Evolutionary conservation across 208 protist genomes (phyloP).

Genomic region (Trichomonas tenax): DNA sequence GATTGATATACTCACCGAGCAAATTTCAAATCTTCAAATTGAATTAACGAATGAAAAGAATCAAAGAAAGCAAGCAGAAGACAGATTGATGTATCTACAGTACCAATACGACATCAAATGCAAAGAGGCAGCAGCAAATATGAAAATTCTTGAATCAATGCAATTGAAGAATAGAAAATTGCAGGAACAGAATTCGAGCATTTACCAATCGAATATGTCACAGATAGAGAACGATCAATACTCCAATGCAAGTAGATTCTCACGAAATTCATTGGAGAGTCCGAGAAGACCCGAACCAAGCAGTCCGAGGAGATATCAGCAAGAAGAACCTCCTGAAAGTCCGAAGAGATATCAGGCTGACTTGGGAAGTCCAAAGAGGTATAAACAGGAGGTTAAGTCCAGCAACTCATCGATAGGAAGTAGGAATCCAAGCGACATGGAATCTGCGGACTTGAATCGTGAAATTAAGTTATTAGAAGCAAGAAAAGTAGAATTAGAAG

Average conservation of each 20-base stretch:
- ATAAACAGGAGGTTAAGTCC: not conserved
- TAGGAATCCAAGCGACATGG: not conserved
- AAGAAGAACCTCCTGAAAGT: no score
- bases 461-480: not conserved
- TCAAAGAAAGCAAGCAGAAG: not conserved
- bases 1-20: not conserved
- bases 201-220: not conserved
- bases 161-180: not conserved
- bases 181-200: not conserved
- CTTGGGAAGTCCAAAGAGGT: not conserved
- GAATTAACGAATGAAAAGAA: not conserved
- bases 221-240: not conserved
- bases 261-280: no score
- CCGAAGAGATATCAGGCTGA: not conserved
- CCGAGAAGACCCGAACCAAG: not conserved
- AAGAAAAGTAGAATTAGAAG: not conserved
- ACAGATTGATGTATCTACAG: not conserved
- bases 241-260: not conserved
- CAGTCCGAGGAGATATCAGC: not conserved
- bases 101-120: not conserved
- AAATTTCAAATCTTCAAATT: not conserved
- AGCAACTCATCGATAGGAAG: not conserved
- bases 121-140: not conserved
- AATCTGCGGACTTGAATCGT: not conserved
- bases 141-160: not conserved